Evolutionary conservation across 2,329 filamentous ascomycete species (phyloP), one percentile per base, ranked within the genome.

Genomic region (Sordariomycetes sp.): DNA sequence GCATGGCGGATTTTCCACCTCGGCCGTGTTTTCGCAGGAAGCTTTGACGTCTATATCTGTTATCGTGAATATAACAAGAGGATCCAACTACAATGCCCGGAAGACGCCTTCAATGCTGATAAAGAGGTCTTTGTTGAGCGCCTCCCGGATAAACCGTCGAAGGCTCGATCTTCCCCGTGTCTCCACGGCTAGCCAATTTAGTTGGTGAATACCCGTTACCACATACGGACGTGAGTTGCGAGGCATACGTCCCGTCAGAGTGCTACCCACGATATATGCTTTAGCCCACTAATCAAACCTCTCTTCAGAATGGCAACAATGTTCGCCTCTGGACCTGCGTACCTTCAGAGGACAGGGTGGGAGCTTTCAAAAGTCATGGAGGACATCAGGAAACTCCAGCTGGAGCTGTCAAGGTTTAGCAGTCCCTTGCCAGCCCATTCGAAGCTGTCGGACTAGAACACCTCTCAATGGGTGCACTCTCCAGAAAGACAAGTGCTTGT

Each of bases 31-130:
- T 64, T 73, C 12, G 70, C 71, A 1, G 70, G 67, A 2, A 71
- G 71, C 1, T 73, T 71, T 52, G 70, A 72, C 28, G 70, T 72
- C 54, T 72, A 73, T 58, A 66, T 73, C 22, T 64, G 65, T 13
- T 69, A 68, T 35, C 65, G 68, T 12, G 65, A 68, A 6, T 67
- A 72, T 15, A 67, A 67, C 35, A 71, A 73, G 68, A 69, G 67
- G 58, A 68, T 73, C 8, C 63, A 67, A 1, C 59, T 73, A 22
- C 71, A 71, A 7, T 70, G 69, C 55, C 62, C 62, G 17, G 67
- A 73, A 56, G 59, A 64, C 2, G 65, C 67, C 2, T 70, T 70
- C 52, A 64, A 63, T 20, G 65, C 70, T 32, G 65, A 66, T 58
- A 62, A 62, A 10, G 62, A 66, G 5, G 65, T 70, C 17, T 60